These are phyloP conservation scores for Aspergillus unguis DNA, from an alignment of 2,329 filamentous ascomycete species.

Conservation along the genomic window DNA sequence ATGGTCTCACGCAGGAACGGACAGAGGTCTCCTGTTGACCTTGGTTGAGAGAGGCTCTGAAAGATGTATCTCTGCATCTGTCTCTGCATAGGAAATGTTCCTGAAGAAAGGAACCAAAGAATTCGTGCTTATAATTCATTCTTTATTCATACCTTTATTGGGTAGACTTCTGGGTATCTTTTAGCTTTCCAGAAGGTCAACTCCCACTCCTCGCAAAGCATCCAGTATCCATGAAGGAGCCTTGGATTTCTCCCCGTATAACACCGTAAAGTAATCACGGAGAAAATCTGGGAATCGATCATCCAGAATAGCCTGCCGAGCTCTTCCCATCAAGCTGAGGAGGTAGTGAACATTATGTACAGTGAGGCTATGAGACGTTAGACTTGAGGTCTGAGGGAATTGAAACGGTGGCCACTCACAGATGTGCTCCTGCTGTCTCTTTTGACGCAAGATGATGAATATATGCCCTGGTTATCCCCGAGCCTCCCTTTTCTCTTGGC, in stretches of 20 bases:
- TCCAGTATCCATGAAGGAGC: slow-evolving; percentile 83
- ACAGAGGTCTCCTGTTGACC: too few species aligned
- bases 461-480: slow-evolving; percentile 83
- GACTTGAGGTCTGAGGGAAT: not conserved
- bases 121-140: too few species aligned
- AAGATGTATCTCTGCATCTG: too few species aligned
- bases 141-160: too few species aligned
- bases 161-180: too few species aligned
- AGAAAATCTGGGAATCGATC: slow-evolving; percentile 78
- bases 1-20: too few species aligned
- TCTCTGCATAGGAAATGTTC: too few species aligned
- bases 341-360: slow-evolving; percentile 97
- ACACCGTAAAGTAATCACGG: slow-evolving; percentile 69
- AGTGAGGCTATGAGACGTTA: slow-evolving; percentile 58
- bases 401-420: slow-evolving; percentile 37
- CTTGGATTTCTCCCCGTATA: slow-evolving; percentile 64
- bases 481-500: slow-evolving; percentile 60
- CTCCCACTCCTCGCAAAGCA: slow-evolving; percentile 72
- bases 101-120: too few species aligned
- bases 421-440: slow-evolving; percentile 85
- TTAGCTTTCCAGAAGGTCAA: slow-evolving; percentile 60
- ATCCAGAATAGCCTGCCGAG: slow-evolving; percentile 73
- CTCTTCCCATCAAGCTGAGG: slow-evolving; percentile 73
- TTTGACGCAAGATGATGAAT: slow-evolving; percentile 89
- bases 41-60: too few species aligned